Evolutionary conservation across 768 basidiomycete species (phyloP).

Genomic region (Tylopilus balloui): DNA sequence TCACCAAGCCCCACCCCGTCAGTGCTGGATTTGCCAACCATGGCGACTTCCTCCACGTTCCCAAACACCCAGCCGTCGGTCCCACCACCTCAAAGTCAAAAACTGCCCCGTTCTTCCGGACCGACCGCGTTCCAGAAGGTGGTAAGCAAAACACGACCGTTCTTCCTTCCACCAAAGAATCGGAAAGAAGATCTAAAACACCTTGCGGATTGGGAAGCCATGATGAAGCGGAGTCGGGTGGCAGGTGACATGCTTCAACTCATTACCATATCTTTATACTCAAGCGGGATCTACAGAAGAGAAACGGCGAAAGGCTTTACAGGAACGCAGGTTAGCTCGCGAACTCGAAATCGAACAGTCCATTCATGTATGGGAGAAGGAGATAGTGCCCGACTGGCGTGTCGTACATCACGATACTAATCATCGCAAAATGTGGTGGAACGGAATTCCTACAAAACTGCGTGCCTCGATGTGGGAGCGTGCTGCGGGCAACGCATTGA

Average conservation of each 20-base stretch:
- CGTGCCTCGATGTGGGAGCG: conserved; percentile 79
- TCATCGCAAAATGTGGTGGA: conserved; percentile 80
- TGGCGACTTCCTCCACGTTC: conserved; percentile 31
- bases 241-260: conserved; percentile 47
- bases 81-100: conserved; percentile 30
- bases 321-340: conserved; percentile 57
- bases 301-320: conserved; percentile 57
- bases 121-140: conserved; percentile 76
- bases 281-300: conserved; percentile 46
- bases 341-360: conserved; percentile 70
- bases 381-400: conserved; percentile 81
- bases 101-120: conserved; percentile 50
- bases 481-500: conserved; percentile 79
- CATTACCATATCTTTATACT: conserved; percentile 1
- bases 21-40: conserved; percentile 18
- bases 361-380: conserved; percentile 69
- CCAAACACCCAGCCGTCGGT: conserved; percentile 20
- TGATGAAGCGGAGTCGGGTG: conserved; percentile 78
- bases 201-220: conserved; percentile 77
- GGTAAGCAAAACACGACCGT: conserved; percentile 78
- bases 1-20: conserved; percentile 5
- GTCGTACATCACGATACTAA: conserved; percentile 60
- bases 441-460: conserved; percentile 78
- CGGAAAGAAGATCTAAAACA: conserved; percentile 78
- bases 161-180: conserved; percentile 79